These are phyloP conservation scores for Alternaria infectoria DNA, from an alignment of 2,329 filamentous ascomycete species.

Conservation along the genomic window DNA sequence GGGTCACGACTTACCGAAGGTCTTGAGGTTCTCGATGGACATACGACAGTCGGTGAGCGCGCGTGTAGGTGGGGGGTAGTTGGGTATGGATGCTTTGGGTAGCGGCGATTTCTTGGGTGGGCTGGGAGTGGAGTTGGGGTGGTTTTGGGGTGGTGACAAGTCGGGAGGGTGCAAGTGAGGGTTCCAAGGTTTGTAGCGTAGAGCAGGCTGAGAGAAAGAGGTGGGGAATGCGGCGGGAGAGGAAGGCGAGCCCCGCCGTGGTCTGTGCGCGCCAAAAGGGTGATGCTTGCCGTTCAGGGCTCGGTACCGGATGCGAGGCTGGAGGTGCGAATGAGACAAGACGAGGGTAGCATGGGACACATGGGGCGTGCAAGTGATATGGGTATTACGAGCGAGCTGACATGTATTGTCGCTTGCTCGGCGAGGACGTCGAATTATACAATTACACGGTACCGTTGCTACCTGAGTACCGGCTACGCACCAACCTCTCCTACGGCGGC, in stretches of 20 bases:
- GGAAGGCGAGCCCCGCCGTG: constrained; percentile 15
- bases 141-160: constrained; percentile 15
- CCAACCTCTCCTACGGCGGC: not conserved
- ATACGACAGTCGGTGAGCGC: constrained; percentile 38
- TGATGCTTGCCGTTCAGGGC: constrained; percentile 9
- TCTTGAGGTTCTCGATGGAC: constrained; percentile 55
- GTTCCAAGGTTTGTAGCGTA: constrained; percentile 1
- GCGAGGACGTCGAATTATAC: constrained; percentile 12
- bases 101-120: not conserved
- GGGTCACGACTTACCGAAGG: constrained; percentile 48
- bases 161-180: constrained; percentile 10
- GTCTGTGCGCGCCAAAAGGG: constrained; percentile 13
- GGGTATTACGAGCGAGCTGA: not conserved
- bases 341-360: not conserved
- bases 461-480: constrained; percentile 6
- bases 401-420: not conserved
- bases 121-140: constrained; percentile 14
- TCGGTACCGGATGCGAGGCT: not conserved
- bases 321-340: constrained; percentile 2
- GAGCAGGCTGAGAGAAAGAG: constrained; percentile 22
- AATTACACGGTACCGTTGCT: constrained; percentile 23
- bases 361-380: not conserved
- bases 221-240: constrained; percentile 26
- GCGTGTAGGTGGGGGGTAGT: constrained; percentile 30
- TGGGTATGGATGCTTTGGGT: constrained; percentile 11